These are phyloP conservation scores for Neofusicoccum parvum DNA, from an alignment of 2,329 filamentous ascomycete genomes.

Conservation along the genomic window DNA sequence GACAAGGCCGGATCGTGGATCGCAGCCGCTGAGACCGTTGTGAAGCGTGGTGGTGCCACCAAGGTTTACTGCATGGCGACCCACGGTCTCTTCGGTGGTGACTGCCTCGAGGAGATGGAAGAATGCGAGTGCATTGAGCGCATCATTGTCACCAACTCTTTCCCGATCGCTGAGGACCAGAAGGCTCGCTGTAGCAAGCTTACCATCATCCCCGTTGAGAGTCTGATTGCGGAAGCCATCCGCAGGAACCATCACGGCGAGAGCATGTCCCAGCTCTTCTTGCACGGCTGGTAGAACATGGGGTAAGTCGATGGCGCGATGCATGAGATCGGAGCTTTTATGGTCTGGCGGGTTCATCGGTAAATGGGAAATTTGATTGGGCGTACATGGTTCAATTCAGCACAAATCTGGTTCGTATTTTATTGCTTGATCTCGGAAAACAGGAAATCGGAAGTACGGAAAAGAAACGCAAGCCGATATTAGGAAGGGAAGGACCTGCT, in stretches of 20 bases:
- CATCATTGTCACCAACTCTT: constrained; percentile 96
- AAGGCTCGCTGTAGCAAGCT: constrained; percentile 76
- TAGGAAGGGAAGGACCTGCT: neutral
- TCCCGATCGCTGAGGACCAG: constrained; percentile 81
- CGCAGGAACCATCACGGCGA: constrained; percentile 96
- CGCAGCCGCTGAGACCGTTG: constrained; percentile 92
- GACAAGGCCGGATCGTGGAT: constrained; percentile 98
- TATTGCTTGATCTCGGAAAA: neutral
- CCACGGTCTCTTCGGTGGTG: constrained; percentile 88
- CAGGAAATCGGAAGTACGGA: neutral
- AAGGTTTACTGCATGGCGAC: constrained; percentile 98
- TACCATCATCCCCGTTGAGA: constrained; percentile 85
- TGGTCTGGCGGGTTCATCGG: neutral
- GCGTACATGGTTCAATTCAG: neutral
- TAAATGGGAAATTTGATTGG: neutral
- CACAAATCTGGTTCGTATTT: constrained; percentile 6
- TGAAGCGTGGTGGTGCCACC: constrained; percentile 87
- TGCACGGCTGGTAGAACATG: constrained; percentile 35
- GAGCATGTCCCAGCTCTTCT: constrained; percentile 62
- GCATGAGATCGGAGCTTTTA: neutral
- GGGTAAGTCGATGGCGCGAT: constrained; percentile 6
- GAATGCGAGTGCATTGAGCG: constrained; percentile 90
- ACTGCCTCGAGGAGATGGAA: constrained; percentile 87
- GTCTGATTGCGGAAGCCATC: constrained; percentile 87
- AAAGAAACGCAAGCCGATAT: neutral